Conservation (phyloP, 1,284 basidiomycete genomes). For the Malassezia japonica region DNA sequence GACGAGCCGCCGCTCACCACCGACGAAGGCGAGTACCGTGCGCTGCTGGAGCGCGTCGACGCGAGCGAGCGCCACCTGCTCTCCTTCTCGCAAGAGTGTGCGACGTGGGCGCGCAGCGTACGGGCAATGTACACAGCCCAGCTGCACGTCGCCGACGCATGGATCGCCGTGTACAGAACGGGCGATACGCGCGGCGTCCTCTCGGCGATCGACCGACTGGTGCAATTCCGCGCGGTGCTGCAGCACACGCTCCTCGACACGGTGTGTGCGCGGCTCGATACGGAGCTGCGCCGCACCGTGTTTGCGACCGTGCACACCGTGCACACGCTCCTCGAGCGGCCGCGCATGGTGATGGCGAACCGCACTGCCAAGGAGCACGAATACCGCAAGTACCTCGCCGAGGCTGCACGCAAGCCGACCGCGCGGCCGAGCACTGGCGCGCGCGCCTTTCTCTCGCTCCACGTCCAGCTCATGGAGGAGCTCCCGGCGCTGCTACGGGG, state of each 20-base stretch:
- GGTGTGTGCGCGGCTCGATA: conserved; percentile 25
- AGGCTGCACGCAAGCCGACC: conserved; percentile 21
- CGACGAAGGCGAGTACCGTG: conserved; percentile 21
- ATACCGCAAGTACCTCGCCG: conserved; percentile 39
- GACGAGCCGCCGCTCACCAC: conserved; percentile 21
- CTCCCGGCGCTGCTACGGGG: conserved; percentile 48
- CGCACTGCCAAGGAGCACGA: conserved; percentile 46
- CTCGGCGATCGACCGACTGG: conserved; percentile 21
- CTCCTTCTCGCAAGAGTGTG: conserved; percentile 22
- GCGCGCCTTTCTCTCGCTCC: conserved; percentile 46
- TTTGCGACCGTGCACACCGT: conserved; percentile 40
- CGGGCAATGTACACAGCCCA: conserved; percentile 24
- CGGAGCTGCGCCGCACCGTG: conserved; percentile 23
- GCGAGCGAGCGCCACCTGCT: conserved; percentile 21
- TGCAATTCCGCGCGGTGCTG: conserved; percentile 18
- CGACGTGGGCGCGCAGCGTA: conserved; percentile 23
- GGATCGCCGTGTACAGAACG: conserved; percentile 22
- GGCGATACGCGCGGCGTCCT: not conserved
- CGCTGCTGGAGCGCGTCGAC: conserved; percentile 21
- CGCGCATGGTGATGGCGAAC: conserved; percentile 42
- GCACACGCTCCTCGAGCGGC: conserved; percentile 27
- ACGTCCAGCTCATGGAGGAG: conserved; percentile 49
- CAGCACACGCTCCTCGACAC: conserved; percentile 17
- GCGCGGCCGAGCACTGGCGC: conserved; percentile 34
- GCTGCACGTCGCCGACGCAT: conserved; percentile 23